Evolutionary conservation across 2,329 filamentous ascomycete genomes (phyloP).

Genomic region (Metarhizium album): DNA sequence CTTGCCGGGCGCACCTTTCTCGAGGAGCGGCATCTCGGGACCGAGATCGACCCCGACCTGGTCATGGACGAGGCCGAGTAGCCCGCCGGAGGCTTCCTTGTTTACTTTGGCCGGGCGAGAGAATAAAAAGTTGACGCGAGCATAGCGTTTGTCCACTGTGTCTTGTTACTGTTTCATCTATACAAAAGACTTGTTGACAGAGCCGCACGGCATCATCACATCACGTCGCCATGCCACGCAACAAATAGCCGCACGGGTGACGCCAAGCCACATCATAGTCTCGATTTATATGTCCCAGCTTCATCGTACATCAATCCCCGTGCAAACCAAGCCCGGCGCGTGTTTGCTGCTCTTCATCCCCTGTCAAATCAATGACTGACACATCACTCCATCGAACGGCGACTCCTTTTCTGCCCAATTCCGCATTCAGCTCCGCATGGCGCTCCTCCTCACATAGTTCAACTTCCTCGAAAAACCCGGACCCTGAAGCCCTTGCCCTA

Average conservation of each 20-base stretch:
- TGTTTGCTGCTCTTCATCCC: neutral
- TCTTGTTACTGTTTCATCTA: too few species aligned
- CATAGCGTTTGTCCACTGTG: neutral
- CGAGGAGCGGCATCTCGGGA: slow-evolving; percentile 70
- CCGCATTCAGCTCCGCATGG: slow-evolving; percentile 12
- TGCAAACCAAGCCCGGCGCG: neutral
- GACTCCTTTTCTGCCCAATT: slow-evolving; percentile 8
- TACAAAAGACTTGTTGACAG: too few species aligned
- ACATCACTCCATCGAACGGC: slow-evolving; percentile 22
- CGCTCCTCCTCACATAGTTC: slow-evolving; percentile 16
- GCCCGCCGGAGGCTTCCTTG: too few species aligned
- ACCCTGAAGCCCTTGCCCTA: slow-evolving; percentile 24
- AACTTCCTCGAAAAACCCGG: slow-evolving; percentile 28
- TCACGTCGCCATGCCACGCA: neutral
- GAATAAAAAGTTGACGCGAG: too few species aligned
- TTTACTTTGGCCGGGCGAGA: too few species aligned
- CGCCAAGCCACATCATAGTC: neutral
- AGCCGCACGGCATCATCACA: too few species aligned
- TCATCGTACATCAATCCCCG: neutral
- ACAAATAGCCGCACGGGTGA: neutral
- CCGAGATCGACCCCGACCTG: slow-evolving; percentile 62
- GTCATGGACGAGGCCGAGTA: slow-evolving; percentile 21
- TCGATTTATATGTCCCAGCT: neutral
- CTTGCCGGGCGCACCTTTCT: slow-evolving; percentile 63
- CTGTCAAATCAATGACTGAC: slow-evolving; percentile 22